These are phyloP conservation scores for Yamadazyma sp. DNA, from an alignment of 1,139 yeast species.

Conservation along the genomic window DNA sequence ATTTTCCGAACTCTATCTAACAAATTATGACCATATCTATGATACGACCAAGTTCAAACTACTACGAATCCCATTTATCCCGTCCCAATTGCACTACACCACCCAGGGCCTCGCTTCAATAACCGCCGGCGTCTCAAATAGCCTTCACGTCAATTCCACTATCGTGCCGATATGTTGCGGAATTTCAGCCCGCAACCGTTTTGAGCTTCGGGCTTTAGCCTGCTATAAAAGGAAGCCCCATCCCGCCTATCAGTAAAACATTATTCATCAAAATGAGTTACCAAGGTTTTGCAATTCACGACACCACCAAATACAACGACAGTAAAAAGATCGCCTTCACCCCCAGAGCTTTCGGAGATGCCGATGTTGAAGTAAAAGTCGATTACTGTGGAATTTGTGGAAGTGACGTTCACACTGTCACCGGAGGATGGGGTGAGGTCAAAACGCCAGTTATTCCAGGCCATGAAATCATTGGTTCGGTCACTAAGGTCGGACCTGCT, in stretches of 20 bases:
- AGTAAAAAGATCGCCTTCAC: constrained; percentile 42
- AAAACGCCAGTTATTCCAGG: constrained; percentile 30
- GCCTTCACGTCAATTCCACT: too few species aligned
- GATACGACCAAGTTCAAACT: too few species aligned
- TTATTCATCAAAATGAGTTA: constrained; percentile 2
- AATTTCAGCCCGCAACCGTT: background rate
- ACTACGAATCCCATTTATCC: too few species aligned
- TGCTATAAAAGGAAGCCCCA: background rate
- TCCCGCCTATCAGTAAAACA: background rate
- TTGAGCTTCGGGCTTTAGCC: background rate
- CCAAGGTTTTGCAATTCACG: constrained; percentile 18
- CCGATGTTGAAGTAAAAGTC: constrained; percentile 49
- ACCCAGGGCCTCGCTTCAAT: too few species aligned
- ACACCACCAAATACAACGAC: constrained; percentile 36
- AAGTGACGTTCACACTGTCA: constrained; percentile 49
- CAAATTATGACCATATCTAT: too few species aligned
- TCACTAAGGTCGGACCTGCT: constrained; percentile 45
- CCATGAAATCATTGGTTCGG: constrained; percentile 54
- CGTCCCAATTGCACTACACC: too few species aligned
- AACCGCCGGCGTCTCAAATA: too few species aligned
- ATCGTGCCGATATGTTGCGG: too few species aligned
- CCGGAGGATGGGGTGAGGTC: constrained; percentile 40
- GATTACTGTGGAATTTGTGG: constrained; percentile 63
- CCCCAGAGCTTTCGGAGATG: constrained; percentile 38
- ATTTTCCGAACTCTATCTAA: too few species aligned